phyloP scores from a whole-genome alignment of 805 yeast species.

The Kuraishia borneana region DNA sequence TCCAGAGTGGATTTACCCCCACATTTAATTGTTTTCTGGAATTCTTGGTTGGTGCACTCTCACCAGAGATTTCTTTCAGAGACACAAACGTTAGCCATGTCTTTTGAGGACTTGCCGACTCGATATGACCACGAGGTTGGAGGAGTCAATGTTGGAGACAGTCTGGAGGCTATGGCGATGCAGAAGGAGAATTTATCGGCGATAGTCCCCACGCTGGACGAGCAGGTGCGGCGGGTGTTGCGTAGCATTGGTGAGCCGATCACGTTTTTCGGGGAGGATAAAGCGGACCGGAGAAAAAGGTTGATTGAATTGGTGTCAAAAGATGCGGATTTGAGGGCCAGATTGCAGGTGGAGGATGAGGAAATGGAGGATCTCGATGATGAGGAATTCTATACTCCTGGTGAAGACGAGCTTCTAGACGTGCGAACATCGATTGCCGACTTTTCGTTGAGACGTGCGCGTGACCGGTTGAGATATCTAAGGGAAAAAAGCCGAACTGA shows the following conservation, averaged over 20 bases:
- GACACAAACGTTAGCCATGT: too few relatives aligned
- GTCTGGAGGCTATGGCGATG: too few relatives aligned
- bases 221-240: conserved; percentile 41
- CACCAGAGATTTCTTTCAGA: too few relatives aligned
- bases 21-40: too few relatives aligned
- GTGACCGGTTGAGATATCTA: conserved; percentile 25
- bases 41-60: too few relatives aligned
- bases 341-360: conserved; percentile 6
- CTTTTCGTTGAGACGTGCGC: conserved; percentile 37
- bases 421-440: conserved; percentile 42
- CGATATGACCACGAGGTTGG: too few relatives aligned
- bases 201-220: conserved; percentile 54
- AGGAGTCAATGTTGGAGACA: too few relatives aligned
- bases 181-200: background rate
- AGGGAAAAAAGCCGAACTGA: conserved; percentile 7
- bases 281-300: conserved; percentile 28
- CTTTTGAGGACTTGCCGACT: too few relatives aligned
- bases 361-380: conserved; percentile 42
- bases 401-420: conserved; percentile 37
- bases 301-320: conserved; percentile 6
- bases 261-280: conserved; percentile 46
- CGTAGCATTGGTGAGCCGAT: conserved; percentile 45
- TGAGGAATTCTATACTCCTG: conserved; percentile 83
- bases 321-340: conserved; percentile 2
- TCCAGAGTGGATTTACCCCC: too few relatives aligned